Percentiles rank a stretch among this genome's conserved stretches.
Evolutionary conservation across 345 rosid species (phyloP).

Genomic region (Brassica rapa): DNA sequence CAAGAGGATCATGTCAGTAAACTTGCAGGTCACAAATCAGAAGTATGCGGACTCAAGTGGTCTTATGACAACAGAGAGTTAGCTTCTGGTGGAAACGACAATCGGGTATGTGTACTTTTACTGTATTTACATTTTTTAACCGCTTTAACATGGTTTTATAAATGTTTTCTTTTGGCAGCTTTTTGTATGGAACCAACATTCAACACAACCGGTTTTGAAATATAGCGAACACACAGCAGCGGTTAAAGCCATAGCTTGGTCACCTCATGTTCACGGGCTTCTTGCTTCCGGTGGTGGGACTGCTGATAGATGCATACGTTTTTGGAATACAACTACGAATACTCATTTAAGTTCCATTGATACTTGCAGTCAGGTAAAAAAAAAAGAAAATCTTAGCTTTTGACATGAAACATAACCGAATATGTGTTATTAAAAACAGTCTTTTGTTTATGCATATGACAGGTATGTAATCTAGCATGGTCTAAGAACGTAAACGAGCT

Average conservation of each 20-base stretch:
- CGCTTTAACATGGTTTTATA: not conserved
- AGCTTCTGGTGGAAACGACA: slow-evolving; percentile 99
- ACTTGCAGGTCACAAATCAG: slow-evolving; percentile 91
- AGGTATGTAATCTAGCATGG: slow-evolving; percentile 99
- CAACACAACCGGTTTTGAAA: slow-evolving; percentile 85
- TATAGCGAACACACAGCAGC: slow-evolving; percentile 97
- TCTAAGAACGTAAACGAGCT: slow-evolving; percentile 95
- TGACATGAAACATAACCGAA: slow-evolving; percentile 21
- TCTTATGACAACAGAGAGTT: slow-evolving; percentile 94
- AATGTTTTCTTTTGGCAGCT: slow-evolving; percentile 56
- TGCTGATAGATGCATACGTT: slow-evolving; percentile 92
- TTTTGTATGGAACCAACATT: slow-evolving; percentile 97
- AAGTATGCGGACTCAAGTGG: slow-evolving; percentile 99
- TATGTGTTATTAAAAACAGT: not conserved
- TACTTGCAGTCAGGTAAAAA: slow-evolving; percentile 88
- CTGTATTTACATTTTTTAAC: not conserved
- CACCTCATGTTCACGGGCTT: slow-evolving; percentile 98
- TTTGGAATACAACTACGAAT: slow-evolving; percentile 95
- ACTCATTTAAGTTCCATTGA: slow-evolving; percentile 90
- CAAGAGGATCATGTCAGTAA: slow-evolving; percentile 87
- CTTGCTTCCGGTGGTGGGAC: slow-evolving; percentile 99
- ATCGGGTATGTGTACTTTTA: slow-evolving; percentile 55
- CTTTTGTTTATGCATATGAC: slow-evolving; percentile 23
- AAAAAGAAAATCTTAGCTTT: not conserved
- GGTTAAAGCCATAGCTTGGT: slow-evolving; percentile 99